phyloP scores from a whole-genome alignment of 169 alveolate species.

The Eimeria brunetti region DNA sequence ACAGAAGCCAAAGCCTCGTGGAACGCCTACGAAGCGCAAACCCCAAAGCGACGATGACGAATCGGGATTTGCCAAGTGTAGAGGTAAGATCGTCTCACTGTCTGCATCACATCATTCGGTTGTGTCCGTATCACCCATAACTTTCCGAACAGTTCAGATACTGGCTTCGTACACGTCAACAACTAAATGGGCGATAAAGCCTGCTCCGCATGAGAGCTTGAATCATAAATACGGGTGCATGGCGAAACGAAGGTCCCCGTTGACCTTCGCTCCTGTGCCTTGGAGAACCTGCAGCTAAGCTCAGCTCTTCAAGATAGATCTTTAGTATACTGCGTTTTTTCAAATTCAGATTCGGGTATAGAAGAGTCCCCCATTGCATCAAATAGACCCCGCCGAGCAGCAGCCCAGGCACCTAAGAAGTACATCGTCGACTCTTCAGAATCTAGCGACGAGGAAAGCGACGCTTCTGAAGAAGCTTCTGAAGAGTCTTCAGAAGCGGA shows the following conservation, averaged over 20 bases:
- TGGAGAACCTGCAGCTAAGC: neutral
- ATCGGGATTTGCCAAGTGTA: neutral
- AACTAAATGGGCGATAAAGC: neutral
- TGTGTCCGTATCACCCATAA: neutral
- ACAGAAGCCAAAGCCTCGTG: conserved; percentile 33
- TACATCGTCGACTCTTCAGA: conserved; percentile 55
- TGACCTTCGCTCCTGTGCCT: neutral
- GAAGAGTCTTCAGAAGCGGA: conserved; percentile 56
- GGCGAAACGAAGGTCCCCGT: neutral
- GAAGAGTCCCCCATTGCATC: conserved; percentile 54
- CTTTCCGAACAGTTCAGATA: neutral
- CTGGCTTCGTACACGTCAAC: neutral
- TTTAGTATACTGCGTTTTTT: neutral
- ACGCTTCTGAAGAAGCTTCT: conserved; percentile 47
- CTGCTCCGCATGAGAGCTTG: neutral
- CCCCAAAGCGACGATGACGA: neutral
- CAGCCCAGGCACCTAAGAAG: conserved; percentile 65
- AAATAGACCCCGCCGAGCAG: conserved; percentile 66
- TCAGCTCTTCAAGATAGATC: neutral
- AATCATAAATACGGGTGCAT: neutral
- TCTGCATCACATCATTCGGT: neutral
- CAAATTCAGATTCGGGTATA: conserved; percentile 20
- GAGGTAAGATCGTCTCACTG: conserved; percentile 4
- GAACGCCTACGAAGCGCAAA: conserved; percentile 13
- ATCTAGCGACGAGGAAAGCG: conserved; percentile 52